Conservation (phyloP, 306 rosid genomes). For the Cicer judaicum region DNA sequence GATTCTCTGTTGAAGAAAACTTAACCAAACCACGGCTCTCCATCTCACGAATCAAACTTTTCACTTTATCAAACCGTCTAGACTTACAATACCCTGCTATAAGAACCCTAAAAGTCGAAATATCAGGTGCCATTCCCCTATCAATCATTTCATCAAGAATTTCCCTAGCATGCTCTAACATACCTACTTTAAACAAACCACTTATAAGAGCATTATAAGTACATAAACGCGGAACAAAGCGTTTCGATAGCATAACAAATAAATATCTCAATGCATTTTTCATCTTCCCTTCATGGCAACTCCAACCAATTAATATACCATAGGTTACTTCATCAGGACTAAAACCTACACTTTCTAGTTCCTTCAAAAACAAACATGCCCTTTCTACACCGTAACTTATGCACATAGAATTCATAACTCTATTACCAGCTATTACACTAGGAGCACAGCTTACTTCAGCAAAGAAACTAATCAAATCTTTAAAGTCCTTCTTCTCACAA, state of each 20-base stretch:
- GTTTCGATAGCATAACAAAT: constrained; percentile 58
- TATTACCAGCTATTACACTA: constrained; percentile 65
- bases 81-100: constrained; percentile 87
- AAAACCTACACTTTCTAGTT: constrained; percentile 65
- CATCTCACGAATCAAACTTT: constrained; percentile 64
- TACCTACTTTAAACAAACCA: constrained; percentile 67
- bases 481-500: constrained; percentile 84
- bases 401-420: constrained; percentile 66
- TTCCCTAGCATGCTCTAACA: constrained; percentile 60
- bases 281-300: constrained; percentile 66
- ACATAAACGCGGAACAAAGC: constrained; percentile 53
- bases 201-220: constrained; percentile 81
- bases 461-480: constrained; percentile 79
- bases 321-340: constrained; percentile 72
- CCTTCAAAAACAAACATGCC: constrained; percentile 59
- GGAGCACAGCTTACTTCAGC: constrained; percentile 63
- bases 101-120: constrained; percentile 70
- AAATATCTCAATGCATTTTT: constrained; percentile 63
- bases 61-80: constrained; percentile 70
- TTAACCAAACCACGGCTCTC: constrained; percentile 60
- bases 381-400: constrained; percentile 59
- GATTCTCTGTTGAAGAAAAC: constrained; percentile 57
- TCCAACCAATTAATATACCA: constrained; percentile 89
- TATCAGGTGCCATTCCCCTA: constrained; percentile 61
- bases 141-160: constrained; percentile 86